Evolutionary conservation across 108 stramenopile genomes (phyloP), one percentile per base, ranked within the genome.

Genomic region (Mayamaea pseudoterrestris): DNA sequence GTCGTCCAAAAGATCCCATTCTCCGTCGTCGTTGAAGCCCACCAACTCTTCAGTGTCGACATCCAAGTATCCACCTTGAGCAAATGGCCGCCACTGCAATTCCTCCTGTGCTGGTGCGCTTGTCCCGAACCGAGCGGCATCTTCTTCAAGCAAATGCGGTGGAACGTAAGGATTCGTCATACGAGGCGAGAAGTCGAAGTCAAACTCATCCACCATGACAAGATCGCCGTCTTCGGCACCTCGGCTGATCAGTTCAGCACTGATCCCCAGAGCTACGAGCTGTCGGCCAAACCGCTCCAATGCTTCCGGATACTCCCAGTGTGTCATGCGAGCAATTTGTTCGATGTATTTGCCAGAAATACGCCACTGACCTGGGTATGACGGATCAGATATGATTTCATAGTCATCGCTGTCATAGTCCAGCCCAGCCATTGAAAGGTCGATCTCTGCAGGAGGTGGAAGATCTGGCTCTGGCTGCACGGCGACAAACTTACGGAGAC

Each of bases 221-320:
- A 89, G 59, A 57, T 95, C 93, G 1, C 93, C 88, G 32, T 85
- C 76, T 35, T 56, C 29, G 7, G 83, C 93, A 14, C 93, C 93
- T 14, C 76, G 83, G 7, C 65, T 53, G 27, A 57, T 36, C 0
- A 95, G 65, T 54, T 85, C 85, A 24, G 51, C 61, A 3, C 74
- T 58, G 31, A 95, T 88, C 27, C 86, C 90, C 34, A 90, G 41
- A 23, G 90, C 93, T 27, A 83, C 80, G 8, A 95, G 61, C 46
- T 84, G 73, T 14, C 90, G 68, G 43, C 87, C 86, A 53, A 95
- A 95, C 12, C 90, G 74, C 57, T 79, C 83, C 16, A 90, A 84
- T 21, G 85, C 88, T 64, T 91, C 90, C 7, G 85, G 83, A 49
- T 92, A 92, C 45, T 91, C 93, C 87, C 88, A 95, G 46, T 92